phyloP scores from a whole-genome alignment of 331 rosid species.

The Malus hybrid region DNA sequence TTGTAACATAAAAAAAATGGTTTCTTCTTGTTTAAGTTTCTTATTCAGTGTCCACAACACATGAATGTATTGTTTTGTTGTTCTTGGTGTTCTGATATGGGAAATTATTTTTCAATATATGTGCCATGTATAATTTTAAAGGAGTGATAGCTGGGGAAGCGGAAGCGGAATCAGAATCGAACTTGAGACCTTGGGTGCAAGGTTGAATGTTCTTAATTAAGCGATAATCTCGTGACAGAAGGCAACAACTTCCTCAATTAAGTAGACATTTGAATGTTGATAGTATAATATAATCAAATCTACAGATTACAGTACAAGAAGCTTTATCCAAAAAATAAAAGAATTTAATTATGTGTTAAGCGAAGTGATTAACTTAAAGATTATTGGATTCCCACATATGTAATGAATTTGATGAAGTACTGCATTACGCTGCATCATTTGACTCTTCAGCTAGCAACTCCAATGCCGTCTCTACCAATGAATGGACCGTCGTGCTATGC shows the following conservation, averaged over 20 bases:
- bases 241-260: background rate
- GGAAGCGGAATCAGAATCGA: background rate
- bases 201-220: background rate
- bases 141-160: too few species aligned
- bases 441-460: slow-evolving; percentile 29
- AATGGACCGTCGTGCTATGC: slow-evolving; percentile 59
- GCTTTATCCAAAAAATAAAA: background rate
- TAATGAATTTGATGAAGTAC: background rate
- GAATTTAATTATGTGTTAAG: background rate
- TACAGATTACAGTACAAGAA: background rate
- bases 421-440: background rate
- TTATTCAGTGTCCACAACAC: background rate
- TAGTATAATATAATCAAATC: background rate
- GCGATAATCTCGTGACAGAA: background rate
- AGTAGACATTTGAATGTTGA: background rate
- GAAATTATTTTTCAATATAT: background rate
- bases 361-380: background rate
- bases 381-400: background rate
- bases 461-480: slow-evolving; percentile 68
- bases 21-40: background rate
- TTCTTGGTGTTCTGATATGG: background rate
- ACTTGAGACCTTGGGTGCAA: background rate
- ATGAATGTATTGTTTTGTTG: background rate
- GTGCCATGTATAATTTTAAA: background rate
- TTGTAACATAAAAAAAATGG: background rate